phyloP scores from a whole-genome alignment of 2,329 filamentous ascomycete genomes.

The Fusarium brachygibbosum region DNA sequence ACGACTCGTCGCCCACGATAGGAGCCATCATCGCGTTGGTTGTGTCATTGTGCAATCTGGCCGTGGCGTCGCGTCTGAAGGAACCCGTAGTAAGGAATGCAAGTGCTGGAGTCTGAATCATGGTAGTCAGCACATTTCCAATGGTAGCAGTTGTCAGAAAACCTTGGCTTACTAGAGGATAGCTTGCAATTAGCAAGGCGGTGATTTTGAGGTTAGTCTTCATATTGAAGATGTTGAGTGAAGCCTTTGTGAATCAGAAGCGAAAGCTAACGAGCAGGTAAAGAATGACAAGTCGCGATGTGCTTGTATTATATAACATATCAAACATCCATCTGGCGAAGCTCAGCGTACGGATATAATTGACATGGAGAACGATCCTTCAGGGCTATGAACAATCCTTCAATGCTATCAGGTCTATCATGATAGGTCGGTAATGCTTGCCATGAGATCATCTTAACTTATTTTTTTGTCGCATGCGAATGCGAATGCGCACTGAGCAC shows the following conservation, averaged over 20 bases:
- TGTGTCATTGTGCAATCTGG: background rate
- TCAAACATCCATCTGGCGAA: background rate
- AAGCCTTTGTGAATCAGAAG: background rate
- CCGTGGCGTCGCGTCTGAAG: background rate
- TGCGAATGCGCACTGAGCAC: background rate
- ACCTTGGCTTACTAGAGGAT: background rate
- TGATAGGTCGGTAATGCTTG: background rate
- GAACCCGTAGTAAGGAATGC: background rate
- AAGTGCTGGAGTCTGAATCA: background rate
- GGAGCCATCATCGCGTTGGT: conserved; percentile 12
- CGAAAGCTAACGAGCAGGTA: background rate
- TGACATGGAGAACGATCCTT: background rate
- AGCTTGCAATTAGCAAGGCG: background rate
- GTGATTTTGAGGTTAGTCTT: background rate
- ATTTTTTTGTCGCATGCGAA: background rate
- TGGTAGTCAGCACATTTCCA: background rate
- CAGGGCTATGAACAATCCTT: background rate
- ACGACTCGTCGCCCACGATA: conserved; percentile 10
- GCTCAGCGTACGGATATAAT: too few species aligned
- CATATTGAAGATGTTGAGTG: background rate
- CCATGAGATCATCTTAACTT: background rate
- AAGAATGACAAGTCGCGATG: too few species aligned
- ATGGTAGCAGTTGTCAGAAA: background rate
- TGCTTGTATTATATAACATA: background rate
- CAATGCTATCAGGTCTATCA: too few species aligned